Evolutionary conservation across 345 rosid species (phyloP).

Genomic region (Acer negundo): DNA sequence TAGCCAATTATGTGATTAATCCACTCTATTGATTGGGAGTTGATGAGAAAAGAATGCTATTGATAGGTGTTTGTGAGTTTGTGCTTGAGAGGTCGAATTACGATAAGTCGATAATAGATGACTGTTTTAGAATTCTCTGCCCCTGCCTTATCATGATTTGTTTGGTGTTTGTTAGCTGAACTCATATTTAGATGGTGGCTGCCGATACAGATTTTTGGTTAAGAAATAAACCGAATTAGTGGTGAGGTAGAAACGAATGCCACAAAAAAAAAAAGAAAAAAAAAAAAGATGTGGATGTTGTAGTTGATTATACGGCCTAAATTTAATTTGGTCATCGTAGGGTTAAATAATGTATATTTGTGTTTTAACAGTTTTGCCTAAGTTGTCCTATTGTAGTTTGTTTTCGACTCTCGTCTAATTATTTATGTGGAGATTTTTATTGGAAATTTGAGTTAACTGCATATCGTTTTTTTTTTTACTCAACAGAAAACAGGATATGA

Average conservation of each 20-base stretch:
- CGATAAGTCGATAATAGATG: background rate
- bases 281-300: background rate
- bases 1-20: background rate
- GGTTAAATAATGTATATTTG: background rate
- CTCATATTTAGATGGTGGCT: background rate
- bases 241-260: background rate
- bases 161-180: background rate
- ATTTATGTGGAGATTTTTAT: background rate
- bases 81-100: background rate
- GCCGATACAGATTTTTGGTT: background rate
- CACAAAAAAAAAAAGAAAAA: background rate
- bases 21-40: background rate
- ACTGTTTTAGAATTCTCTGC: background rate
- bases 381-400: background rate
- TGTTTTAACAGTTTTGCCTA: background rate
- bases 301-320: too few species aligned
- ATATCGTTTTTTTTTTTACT: background rate
- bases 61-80: background rate
- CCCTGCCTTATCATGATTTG: background rate
- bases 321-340: background rate
- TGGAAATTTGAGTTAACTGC: background rate
- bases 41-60: background rate
- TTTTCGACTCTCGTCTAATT: background rate
- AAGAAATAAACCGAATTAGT: background rate
- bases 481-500: constrained; percentile 15